Conservation (phyloP, 176 grass and related monocot genomes). For the Pharus latifolius region DNA sequence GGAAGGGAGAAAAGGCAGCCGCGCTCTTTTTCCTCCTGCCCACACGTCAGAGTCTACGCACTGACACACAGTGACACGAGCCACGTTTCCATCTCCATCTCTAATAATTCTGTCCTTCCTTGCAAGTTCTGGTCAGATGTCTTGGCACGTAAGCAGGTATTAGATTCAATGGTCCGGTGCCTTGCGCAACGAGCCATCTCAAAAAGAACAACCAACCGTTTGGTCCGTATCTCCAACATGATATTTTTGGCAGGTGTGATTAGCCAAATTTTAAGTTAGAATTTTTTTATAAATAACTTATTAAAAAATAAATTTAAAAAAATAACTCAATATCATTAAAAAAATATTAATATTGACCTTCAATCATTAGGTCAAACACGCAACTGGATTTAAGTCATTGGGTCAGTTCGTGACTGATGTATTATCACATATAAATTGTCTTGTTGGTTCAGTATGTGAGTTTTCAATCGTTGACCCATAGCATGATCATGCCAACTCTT, state of each 20-base stretch:
- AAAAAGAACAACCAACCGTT: neutral
- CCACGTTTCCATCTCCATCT: neutral
- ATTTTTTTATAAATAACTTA: too few species aligned
- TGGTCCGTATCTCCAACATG: neutral
- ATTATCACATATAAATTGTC: too few species aligned
- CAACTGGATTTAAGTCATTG: too few species aligned
- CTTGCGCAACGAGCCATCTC: neutral
- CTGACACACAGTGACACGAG: neutral
- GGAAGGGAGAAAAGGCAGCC: too few species aligned
- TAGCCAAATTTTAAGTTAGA: neutral
- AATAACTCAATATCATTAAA: too few species aligned
- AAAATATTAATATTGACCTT: too few species aligned
- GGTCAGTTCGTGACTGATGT: too few species aligned
- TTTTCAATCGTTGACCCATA: too few species aligned
- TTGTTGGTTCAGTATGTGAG: too few species aligned
- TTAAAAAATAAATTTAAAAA: too few species aligned
- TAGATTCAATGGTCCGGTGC: neutral
- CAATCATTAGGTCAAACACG: too few species aligned
- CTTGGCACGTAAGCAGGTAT: neutral
- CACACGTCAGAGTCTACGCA: neutral
- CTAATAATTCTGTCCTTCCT: neutral
- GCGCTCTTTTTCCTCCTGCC: neutral
- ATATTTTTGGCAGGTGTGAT: constrained; percentile 10
- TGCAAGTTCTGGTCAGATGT: neutral
- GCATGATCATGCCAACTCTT: too few species aligned